Conservation (phyloP, 1,139 yeast genomes). For the Saccharomyces hybrid region DNA sequence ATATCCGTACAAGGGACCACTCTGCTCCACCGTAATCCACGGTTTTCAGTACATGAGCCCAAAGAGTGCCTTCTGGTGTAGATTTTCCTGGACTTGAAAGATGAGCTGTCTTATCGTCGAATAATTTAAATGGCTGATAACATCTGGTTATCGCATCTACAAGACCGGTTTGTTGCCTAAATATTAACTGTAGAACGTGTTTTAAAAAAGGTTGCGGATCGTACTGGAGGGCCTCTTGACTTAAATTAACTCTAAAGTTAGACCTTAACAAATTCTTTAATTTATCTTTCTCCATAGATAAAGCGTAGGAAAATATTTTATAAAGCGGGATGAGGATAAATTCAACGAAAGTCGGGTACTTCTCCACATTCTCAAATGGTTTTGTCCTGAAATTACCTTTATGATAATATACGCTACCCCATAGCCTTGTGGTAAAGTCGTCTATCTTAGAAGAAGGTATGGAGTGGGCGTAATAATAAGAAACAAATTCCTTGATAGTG, state of each 20-base stretch:
- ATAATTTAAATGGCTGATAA: constrained; percentile 2
- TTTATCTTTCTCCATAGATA: constrained; percentile 47
- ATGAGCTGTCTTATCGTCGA: background rate
- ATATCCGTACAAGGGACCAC: constrained; percentile 51
- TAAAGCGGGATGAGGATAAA: constrained; percentile 76
- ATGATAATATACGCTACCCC: constrained; percentile 71
- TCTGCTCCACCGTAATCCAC: constrained; percentile 37
- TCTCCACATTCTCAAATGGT: constrained; percentile 25
- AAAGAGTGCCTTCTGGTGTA: constrained; percentile 15
- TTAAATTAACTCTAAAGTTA: constrained; percentile 41
- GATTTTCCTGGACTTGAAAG: background rate
- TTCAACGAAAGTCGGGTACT: constrained; percentile 45
- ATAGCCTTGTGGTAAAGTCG: constrained; percentile 48
- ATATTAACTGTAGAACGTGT: constrained; percentile 48
- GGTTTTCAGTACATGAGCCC: constrained; percentile 58
- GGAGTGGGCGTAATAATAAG: constrained; percentile 38
- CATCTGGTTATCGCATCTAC: constrained; percentile 35
- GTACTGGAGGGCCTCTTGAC: constrained; percentile 36
- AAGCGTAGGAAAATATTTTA: constrained; percentile 56
- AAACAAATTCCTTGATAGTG: constrained; percentile 57
- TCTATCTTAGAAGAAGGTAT: constrained; percentile 33
- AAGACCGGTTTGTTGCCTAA: constrained; percentile 47
- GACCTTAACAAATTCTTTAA: constrained; percentile 40
- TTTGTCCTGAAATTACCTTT: constrained; percentile 40
- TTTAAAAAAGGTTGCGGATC: constrained; percentile 56